These are phyloP conservation scores for Canariomyces notabilis DNA, from an alignment of 2,329 filamentous ascomycete species.

Conservation along the genomic window DNA sequence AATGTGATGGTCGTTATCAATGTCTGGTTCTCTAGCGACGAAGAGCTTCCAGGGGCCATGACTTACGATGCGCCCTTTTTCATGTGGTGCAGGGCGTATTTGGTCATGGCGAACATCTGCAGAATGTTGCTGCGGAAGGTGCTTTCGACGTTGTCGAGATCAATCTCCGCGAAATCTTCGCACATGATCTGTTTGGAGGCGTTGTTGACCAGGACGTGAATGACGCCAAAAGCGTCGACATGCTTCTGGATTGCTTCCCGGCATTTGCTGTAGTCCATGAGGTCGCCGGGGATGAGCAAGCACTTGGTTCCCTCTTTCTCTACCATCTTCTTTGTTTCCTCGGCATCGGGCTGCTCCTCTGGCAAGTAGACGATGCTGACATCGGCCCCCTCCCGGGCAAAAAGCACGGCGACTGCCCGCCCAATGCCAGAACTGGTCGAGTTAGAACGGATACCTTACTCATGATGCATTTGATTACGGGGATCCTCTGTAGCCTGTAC, in stretches of 20 bases:
- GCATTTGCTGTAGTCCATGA: slow-evolving; percentile 47
- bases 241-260: slow-evolving; percentile 48
- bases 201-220: slow-evolving; percentile 55
- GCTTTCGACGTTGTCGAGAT: slow-evolving; percentile 50
- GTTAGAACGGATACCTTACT: too few species aligned
- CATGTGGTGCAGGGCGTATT: slow-evolving; percentile 53
- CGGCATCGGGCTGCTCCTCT: slow-evolving; percentile 51
- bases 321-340: slow-evolving; percentile 48
- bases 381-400: slow-evolving; percentile 54
- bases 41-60: not conserved
- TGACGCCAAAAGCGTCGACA: slow-evolving; percentile 41
- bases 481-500: too few species aligned
- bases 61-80: slow-evolving; percentile 38
- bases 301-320: slow-evolving; percentile 46
- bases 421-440: slow-evolving; percentile 48
- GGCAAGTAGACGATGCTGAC: slow-evolving; percentile 51
- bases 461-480: too few species aligned
- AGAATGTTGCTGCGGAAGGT: slow-evolving; percentile 54
- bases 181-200: slow-evolving; percentile 53
- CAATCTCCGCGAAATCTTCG: slow-evolving; percentile 47
- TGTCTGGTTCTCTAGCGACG: too few species aligned
- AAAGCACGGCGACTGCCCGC: slow-evolving; percentile 48
- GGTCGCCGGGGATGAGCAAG: slow-evolving; percentile 43
- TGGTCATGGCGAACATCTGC: slow-evolving; percentile 55
- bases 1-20: not conserved